Evolutionary conservation across 2,329 filamentous ascomycete species (phyloP), one percentile per base, ranked within the genome.

Genomic region (Ophiostoma novo-ulmi): DNA sequence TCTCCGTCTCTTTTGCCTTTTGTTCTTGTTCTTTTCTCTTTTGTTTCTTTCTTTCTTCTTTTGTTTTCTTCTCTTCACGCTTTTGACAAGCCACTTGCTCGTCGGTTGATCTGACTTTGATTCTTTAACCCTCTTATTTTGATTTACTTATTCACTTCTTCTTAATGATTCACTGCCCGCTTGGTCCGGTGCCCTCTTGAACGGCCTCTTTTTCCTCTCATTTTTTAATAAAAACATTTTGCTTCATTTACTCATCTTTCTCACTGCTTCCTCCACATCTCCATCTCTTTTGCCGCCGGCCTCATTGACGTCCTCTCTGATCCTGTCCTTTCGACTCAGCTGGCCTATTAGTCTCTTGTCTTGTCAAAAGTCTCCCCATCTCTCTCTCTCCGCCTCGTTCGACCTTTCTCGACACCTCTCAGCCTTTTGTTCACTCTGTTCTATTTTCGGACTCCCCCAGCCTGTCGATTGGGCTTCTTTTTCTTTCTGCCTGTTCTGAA

Each of bases 121-220:
- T 39, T 64, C 58, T 35, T 13, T 36, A 17, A 5, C 6, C 31
- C 31, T 63, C 17, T 36, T 55, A 3, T 35, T 13, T 20, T 20
- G 2, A 36, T 36, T 58, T 26, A 11, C 20, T 58, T 17, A 26
- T 26, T 63, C 26, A n/a, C 52, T 58, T 26, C 52, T 58, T 26
- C n/a, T 39, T 38, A 35, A 65, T 65, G 63, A 65, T 39, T 65
- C 63, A 65, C 63, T 65, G 63, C 63, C 61, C 36, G 63, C 63
- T 22, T 65, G 63, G 63, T 65, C 36, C 63, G 63, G 63, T 39
- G 36, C 63, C 63, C n/a, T 10, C 14, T 14, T 39, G 31, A 39
- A 36, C 61, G 61, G 17, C 61, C 61, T 65, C 35, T 63, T 14
- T 55, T 7, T 20, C 3, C 5, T 63, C 11, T 63, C 36, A 20